phyloP scores from a whole-genome alignment of 441 rosid genomes.

The Rhodomyrtus psidioides region DNA sequence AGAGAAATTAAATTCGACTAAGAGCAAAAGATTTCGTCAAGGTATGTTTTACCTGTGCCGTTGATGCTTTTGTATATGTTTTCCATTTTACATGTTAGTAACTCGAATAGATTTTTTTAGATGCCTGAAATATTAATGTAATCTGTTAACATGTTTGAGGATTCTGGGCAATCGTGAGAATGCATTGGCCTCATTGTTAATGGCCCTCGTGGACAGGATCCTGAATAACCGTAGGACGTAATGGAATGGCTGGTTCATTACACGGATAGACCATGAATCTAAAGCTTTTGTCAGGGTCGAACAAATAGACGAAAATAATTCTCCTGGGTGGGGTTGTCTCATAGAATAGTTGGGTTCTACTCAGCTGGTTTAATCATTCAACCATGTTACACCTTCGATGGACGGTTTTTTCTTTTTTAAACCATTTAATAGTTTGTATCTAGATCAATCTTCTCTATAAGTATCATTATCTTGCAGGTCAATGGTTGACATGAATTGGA shows the following conservation, averaged over 20 bases:
- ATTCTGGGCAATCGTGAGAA: not conserved
- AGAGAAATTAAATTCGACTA: not conserved
- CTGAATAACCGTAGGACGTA: not conserved
- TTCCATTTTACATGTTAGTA: not conserved
- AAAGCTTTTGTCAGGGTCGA: not conserved
- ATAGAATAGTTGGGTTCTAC: not conserved
- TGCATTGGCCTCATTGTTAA: not conserved
- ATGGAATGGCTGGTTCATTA: not conserved
- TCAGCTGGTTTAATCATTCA: not conserved
- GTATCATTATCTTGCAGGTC: not conserved
- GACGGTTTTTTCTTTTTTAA: not conserved
- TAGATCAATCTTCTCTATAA: not conserved
- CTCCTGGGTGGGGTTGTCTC: not conserved
- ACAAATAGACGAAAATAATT: not conserved
- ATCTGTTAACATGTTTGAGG: not conserved
- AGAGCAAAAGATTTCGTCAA: not conserved
- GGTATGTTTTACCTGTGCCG: not conserved
- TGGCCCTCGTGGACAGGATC: not conserved
- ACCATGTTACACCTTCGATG: not conserved
- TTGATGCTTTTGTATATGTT: not conserved
- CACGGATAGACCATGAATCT: not conserved
- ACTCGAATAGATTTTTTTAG: not conserved
- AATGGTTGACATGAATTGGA: not conserved
- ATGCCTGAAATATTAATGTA: not conserved
- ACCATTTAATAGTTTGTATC: not conserved